phyloP scores from a whole-genome alignment of 2,329 filamentous ascomycete genomes.

The Acrocalymma vagum region DNA sequence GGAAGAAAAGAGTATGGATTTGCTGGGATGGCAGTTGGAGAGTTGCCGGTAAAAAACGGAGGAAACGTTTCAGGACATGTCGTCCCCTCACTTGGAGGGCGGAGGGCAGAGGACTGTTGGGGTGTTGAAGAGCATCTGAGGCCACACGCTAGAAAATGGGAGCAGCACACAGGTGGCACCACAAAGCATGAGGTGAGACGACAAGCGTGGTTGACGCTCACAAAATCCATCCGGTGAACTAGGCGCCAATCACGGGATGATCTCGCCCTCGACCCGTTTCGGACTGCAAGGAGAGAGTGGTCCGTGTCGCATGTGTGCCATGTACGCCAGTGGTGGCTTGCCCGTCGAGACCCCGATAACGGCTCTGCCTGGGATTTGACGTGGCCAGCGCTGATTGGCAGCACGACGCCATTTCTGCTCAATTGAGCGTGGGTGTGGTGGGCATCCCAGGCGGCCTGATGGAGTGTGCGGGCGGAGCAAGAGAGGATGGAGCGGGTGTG shows the following conservation, averaged over 20 bases:
- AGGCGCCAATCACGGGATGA: slow-evolving; percentile 32
- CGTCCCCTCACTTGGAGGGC: slow-evolving; percentile 31
- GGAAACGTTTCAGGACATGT: slow-evolving; percentile 24
- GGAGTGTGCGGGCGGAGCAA: slow-evolving; percentile 2
- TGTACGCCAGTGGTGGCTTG: slow-evolving; percentile 43
- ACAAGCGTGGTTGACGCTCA: slow-evolving; percentile 28
- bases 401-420: slow-evolving; percentile 34
- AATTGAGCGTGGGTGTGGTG: slow-evolving; percentile 29
- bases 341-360: slow-evolving; percentile 46
- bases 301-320: slow-evolving; percentile 32
- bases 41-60: slow-evolving; percentile 37
- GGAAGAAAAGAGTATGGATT: slow-evolving; percentile 5
- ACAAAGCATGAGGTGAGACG: slow-evolving; percentile 29
- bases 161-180: slow-evolving; percentile 34
- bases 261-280: slow-evolving; percentile 32
- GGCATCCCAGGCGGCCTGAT: slow-evolving; percentile 12
- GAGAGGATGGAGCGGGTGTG: background rate
- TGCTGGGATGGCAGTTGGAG: slow-evolving; percentile 19
- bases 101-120: slow-evolving; percentile 27
- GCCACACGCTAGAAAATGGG: slow-evolving; percentile 44
- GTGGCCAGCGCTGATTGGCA: slow-evolving; percentile 48
- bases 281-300: slow-evolving; percentile 45
- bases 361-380: slow-evolving; percentile 44
- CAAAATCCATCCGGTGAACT: slow-evolving; percentile 36
- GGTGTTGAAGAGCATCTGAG: slow-evolving; percentile 33